Evolutionary conservation across 2,329 filamentous ascomycete genomes (phyloP).

Genomic region (Fusarium denticulatum): DNA sequence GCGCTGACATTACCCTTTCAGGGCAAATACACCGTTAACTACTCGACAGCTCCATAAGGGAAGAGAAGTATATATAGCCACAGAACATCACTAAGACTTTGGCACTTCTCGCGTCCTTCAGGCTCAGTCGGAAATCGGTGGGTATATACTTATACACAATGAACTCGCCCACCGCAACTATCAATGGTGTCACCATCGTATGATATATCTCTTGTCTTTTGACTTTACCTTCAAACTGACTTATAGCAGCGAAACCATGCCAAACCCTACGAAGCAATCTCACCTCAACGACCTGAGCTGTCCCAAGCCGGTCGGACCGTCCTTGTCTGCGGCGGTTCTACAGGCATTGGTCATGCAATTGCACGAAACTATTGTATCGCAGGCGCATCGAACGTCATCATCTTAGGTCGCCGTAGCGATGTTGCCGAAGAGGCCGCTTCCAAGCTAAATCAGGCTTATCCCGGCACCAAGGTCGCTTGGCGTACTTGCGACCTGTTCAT

Average conservation of each 20-base stretch:
- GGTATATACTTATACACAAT: background rate
- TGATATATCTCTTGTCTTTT: background rate
- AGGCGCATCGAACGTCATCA: conserved; percentile 49
- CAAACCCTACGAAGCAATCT: conserved; percentile 51
- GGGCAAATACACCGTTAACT: background rate
- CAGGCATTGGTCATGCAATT: conserved; percentile 72
- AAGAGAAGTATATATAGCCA: background rate
- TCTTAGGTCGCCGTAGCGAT: conserved; percentile 46
- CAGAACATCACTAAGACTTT: accelerated
- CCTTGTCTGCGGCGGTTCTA: conserved; percentile 73
- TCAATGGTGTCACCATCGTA: conserved; percentile 15
- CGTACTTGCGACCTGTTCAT: conserved; percentile 11
- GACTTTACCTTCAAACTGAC: background rate
- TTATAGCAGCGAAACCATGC: conserved; percentile 39
- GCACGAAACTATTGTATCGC: conserved; percentile 64
- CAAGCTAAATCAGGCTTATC: conserved; percentile 5
- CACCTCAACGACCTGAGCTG: conserved; percentile 49
- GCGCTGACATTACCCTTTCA: background rate
- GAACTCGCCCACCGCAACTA: conserved; percentile 2
- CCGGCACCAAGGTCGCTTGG: conserved; percentile 5
- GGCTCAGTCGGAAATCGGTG: accelerated
- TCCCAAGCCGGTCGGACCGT: conserved; percentile 60
- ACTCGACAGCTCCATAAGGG: background rate
- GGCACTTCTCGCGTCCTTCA: too few species aligned
- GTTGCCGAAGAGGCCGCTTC: conserved; percentile 8